phyloP scores from a whole-genome alignment of 2,329 filamentous ascomycete species.

The Claviceps pusilla region DNA sequence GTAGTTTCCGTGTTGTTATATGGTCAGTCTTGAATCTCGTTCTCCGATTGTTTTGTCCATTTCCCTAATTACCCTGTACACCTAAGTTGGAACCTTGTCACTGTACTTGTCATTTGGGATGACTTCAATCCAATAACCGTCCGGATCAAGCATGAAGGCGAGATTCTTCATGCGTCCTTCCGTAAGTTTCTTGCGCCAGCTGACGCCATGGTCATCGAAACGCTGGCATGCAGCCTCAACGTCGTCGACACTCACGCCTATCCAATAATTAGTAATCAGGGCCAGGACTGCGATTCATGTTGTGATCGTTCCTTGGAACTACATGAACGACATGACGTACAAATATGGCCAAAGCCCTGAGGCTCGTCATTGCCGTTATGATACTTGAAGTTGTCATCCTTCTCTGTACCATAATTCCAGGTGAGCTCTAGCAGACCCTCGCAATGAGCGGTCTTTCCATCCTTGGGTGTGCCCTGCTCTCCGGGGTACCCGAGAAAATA shows the following conservation, averaged over 20 bases:
- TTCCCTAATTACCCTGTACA: not conserved
- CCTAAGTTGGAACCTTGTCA: slow-evolving; percentile 3
- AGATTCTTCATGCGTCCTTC: slow-evolving; percentile 90
- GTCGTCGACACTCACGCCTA: slow-evolving; percentile 69
- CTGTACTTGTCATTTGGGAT: slow-evolving; percentile 54
- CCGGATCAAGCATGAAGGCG: slow-evolving; percentile 79
- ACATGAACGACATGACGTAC: slow-evolving; percentile 30
- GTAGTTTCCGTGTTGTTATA: not conserved
- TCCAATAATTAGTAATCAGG: slow-evolving; percentile 8
- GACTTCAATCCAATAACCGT: slow-evolving; percentile 69
- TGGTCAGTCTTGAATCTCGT: not conserved
- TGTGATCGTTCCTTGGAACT: not conserved
- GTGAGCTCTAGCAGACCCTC: slow-evolving; percentile 86
- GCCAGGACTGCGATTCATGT: too few relatives aligned
- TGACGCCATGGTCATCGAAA: slow-evolving; percentile 67
- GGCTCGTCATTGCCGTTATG: slow-evolving; percentile 86
- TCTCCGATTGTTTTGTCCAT: not conserved
- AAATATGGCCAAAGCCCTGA: slow-evolving; percentile 89
- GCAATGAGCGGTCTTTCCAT: slow-evolving; percentile 43
- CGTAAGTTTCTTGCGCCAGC: slow-evolving; percentile 90
- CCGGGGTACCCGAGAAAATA: slow-evolving; percentile 80
- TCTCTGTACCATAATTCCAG: slow-evolving; percentile 74
- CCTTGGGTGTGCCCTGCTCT: slow-evolving; percentile 35
- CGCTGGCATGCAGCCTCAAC: slow-evolving; percentile 75
- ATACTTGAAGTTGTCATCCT: slow-evolving; percentile 69